Conservation (phyloP, 164 flowering plant genomes). For the Annona squamosa region DNA sequence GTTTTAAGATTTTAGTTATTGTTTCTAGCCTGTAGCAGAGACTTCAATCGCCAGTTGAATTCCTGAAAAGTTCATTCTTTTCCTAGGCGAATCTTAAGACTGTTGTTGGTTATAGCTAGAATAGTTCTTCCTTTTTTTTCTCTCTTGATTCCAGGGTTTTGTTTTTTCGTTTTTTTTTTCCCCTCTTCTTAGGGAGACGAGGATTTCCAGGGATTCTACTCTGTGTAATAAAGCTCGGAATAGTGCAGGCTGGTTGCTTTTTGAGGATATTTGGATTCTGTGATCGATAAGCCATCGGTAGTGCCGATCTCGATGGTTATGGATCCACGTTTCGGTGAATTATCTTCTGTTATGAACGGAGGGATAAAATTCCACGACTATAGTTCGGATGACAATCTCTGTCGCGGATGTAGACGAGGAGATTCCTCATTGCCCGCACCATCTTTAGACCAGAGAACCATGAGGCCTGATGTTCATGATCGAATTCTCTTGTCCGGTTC, state of each 20-base stretch:
- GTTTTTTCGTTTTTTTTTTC: too few relatives aligned
- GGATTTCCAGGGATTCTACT: not conserved
- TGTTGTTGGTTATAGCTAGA: not conserved
- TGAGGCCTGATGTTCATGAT: slow-evolving; percentile 10
- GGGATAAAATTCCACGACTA: slow-evolving; percentile 15
- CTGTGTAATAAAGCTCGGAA: not conserved
- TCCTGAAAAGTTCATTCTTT: not conserved
- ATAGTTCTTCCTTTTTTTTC: not conserved
- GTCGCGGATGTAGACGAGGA: slow-evolving; percentile 13
- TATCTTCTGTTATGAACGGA: slow-evolving; percentile 20
- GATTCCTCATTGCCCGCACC: not conserved
- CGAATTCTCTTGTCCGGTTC: slow-evolving; percentile 8
- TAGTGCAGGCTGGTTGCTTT: too few relatives aligned
- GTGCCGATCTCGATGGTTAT: slow-evolving; percentile 25
- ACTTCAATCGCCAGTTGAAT: not conserved
- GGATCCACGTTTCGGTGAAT: slow-evolving; percentile 31
- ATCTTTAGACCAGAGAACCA: slow-evolving; percentile 16
- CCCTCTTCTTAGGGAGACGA: too few relatives aligned
- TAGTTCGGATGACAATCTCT: slow-evolving; percentile 12
- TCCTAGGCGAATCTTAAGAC: not conserved
- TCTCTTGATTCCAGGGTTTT: too few relatives aligned
- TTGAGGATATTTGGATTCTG: not conserved
- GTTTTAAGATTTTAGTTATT: not conserved
- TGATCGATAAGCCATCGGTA: not conserved
- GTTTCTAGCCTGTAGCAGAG: not conserved